Evolutionary conservation across 2,329 filamentous ascomycete species (phyloP).

Genomic region (Tympanopsis confertula): DNA sequence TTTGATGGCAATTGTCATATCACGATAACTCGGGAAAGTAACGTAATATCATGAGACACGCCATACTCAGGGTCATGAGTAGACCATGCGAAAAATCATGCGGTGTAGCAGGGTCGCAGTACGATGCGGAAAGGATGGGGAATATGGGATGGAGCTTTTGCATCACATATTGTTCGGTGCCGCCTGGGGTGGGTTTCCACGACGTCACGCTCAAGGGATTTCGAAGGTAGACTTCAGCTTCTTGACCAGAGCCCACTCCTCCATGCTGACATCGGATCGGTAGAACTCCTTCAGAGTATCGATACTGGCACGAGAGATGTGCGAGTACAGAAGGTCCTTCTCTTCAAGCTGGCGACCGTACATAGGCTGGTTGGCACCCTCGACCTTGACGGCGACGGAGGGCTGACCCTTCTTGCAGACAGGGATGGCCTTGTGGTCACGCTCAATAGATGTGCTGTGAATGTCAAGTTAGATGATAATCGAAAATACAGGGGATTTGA

Average conservation of each 20-base stretch:
- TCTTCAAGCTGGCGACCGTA: conserved; percentile 96
- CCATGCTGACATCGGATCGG: conserved; percentile 71
- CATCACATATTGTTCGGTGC: no score
- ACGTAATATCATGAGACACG: no score
- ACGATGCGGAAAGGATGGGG: no score
- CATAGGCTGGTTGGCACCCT: conserved; percentile 80
- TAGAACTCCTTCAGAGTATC: conserved; percentile 96
- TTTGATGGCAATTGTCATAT: no score
- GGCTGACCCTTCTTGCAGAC: conserved; percentile 93
- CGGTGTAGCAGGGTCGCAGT: no score
- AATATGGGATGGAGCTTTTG: no score
- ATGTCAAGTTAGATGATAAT: background rate
- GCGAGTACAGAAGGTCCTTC: conserved; percentile 74
- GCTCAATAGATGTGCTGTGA: conserved; percentile 79
- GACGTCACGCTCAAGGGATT: conserved; percentile 66
- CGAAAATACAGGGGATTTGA: conserved; percentile 2
- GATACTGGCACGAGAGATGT: conserved; percentile 78
- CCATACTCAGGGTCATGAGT: no score
- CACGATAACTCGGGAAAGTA: no score
- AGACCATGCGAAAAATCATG: no score
- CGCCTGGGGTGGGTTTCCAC: no score
- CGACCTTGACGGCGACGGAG: conserved; percentile 96
- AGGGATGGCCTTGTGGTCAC: conserved; percentile 88
- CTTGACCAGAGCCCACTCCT: conserved; percentile 90
- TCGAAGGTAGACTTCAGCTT: conserved; percentile 94